phyloP scores from a whole-genome alignment of 768 basidiomycete genomes.

The Punctularia strigosozonata region DNA sequence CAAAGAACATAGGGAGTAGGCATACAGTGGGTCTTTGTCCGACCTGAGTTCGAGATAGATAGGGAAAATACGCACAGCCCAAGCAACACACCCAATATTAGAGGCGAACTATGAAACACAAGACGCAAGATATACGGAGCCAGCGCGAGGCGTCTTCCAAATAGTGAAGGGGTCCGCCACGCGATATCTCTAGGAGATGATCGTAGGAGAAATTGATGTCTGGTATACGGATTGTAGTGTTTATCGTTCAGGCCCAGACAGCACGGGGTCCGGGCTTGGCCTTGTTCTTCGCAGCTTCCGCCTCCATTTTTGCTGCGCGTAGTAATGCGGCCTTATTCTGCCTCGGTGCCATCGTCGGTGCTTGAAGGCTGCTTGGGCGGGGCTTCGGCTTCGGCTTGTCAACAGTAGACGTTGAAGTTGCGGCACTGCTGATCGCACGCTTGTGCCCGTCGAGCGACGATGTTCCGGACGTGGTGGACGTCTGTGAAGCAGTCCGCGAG shows the following conservation, averaged over 20 bases:
- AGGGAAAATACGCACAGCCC: too few species aligned
- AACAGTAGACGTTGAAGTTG: slow-evolving; percentile 7
- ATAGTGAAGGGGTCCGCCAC: too few species aligned
- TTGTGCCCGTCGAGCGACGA: background rate
- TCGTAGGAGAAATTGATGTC: too few species aligned
- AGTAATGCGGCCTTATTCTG: slow-evolving; percentile 66
- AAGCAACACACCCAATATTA: too few species aligned
- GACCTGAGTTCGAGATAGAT: too few species aligned
- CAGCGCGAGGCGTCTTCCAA: too few species aligned
- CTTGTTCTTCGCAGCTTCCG: slow-evolving; percentile 17
- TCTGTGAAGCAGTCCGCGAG: slow-evolving; percentile 7
- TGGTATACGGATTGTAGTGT: too few species aligned
- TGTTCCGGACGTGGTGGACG: slow-evolving; percentile 4
- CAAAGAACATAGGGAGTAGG: too few species aligned
- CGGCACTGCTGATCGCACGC: slow-evolving; percentile 3
- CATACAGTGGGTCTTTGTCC: too few species aligned
- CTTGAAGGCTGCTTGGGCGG: slow-evolving; percentile 44
- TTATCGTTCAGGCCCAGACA: background rate
- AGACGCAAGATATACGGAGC: too few species aligned
- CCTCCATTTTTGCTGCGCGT: slow-evolving; percentile 57
- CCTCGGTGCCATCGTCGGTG: slow-evolving; percentile 55
- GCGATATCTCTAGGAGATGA: too few species aligned
- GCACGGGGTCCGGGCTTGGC: background rate
- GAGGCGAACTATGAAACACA: too few species aligned
- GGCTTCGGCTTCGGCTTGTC: slow-evolving; percentile 25